Evolutionary conservation across 2,329 filamentous ascomycete genomes (phyloP).

Genomic region (Catunica adiposa): DNA sequence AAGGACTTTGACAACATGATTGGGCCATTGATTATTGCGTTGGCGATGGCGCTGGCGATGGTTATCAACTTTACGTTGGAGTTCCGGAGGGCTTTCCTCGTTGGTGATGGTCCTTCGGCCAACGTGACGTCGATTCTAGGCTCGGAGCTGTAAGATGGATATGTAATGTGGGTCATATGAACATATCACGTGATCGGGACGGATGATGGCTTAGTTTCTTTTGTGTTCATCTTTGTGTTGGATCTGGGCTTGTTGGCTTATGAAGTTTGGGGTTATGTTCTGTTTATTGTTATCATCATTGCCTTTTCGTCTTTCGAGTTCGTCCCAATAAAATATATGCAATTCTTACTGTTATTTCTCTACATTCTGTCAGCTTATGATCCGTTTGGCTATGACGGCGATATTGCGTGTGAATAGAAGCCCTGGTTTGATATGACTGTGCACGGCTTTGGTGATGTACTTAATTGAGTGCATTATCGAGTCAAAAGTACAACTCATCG

Average conservation of each 20-base stretch:
- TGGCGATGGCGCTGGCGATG: slow-evolving; percentile 61
- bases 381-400: not conserved
- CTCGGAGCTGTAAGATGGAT: slow-evolving; percentile 5
- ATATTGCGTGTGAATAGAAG: not conserved
- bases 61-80: slow-evolving; percentile 81
- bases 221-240: not conserved
- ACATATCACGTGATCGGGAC: not conserved
- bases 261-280: not conserved
- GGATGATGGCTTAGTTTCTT: not conserved
- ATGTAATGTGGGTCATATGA: too few relatives aligned
- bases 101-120: not conserved
- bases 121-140: slow-evolving; percentile 9
- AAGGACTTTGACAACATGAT: slow-evolving; percentile 84
- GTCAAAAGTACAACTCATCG: not conserved
- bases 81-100: slow-evolving; percentile 26
- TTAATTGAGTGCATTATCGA: not conserved
- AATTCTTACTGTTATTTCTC: slow-evolving; percentile 6
- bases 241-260: not conserved
- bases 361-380: not conserved
- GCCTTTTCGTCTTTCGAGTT: not conserved
- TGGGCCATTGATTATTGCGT: slow-evolving; percentile 69
- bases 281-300: not conserved
- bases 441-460: too few relatives aligned
- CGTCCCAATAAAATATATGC: not conserved
- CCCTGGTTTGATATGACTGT: not conserved